Base-by-base conservation (phyloP, 2,329 filamentous ascomycete species). In the Talaromyces albobiverticillius region DNA sequence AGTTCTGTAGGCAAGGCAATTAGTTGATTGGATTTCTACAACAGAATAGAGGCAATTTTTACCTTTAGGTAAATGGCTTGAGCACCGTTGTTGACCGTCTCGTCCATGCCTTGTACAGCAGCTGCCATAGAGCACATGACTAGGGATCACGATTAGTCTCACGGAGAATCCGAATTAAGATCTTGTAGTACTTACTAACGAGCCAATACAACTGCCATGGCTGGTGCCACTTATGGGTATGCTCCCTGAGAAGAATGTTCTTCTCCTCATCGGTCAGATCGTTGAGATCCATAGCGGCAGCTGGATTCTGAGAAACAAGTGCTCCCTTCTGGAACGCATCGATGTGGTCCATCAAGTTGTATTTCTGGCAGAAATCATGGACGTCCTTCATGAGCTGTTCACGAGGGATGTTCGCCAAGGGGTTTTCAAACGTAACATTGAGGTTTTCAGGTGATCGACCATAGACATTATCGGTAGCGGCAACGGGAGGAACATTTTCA, bases 381-480 rank as follows among this genome's bases (percentile, higher is more conserved):
- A 86, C 83, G 56, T 82, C 74, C 18, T 69, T 66, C 36, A 85
- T 66, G 13, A 87, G 75, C 50, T 78, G 67, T 1, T 79, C 72
- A 25, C 76, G 74, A 2, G 79, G 73, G 7, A 86, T 74, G 0
- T 76, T 79, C 2, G 72, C 76, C 3, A 87, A 71, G 10, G 80
- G 80, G 38, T 85, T 86, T 51, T 77, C 73, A 52, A 82, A 74
- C 54, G 69, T 58, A 8, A 71, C 66, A 56, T 65, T 71, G 10
- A 74, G 59, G 14, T 63, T 64, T 40, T 60, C 59, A 2, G 56
- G 50, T 10, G 60, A 46, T 3, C 57, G 61, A 7, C 55, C 51
- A 45, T 68, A 66, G 8, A 68, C n/a, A n/a, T n/a, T 22, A 40
- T 69, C 53, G 16, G 48, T 2, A 47, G 46, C 36, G 11, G 50